Evolutionary conservation across 2,329 filamentous ascomycete genomes (phyloP).

Genomic region (Hortaea sp.): DNA sequence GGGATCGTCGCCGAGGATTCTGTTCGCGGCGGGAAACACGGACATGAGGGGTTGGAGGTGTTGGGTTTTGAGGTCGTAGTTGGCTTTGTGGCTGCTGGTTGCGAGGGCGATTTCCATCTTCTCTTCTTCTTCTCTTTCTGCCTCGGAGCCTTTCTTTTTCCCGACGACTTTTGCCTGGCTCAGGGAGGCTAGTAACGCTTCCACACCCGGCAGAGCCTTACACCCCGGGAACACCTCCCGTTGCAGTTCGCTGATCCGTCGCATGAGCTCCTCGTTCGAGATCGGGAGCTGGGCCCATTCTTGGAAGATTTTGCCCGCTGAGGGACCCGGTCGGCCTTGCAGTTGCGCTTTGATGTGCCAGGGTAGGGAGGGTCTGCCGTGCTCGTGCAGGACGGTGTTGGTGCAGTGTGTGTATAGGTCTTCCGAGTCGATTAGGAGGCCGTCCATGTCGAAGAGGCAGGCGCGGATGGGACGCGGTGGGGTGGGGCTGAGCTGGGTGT

Average conservation of each 20-base stretch:
- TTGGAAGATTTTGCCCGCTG: slow-evolving; percentile 54
- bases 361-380: slow-evolving; percentile 64
- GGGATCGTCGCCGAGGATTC: slow-evolving; percentile 75
- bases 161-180: neutral
- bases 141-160: no score
- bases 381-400: slow-evolving; percentile 69
- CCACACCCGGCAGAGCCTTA: slow-evolving; percentile 70
- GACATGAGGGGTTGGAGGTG: slow-evolving; percentile 43
- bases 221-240: slow-evolving; percentile 59
- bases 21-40: slow-evolving; percentile 56
- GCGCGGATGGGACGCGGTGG: slow-evolving; percentile 65
- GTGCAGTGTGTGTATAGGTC: slow-evolving; percentile 78
- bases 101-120: slow-evolving; percentile 66
- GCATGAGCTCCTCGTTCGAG: slow-evolving; percentile 54
- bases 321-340: slow-evolving; percentile 53
- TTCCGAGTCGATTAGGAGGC: slow-evolving; percentile 86
- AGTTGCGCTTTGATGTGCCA: slow-evolving; percentile 92
- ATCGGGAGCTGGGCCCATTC: slow-evolving; percentile 84
- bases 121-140: no score
- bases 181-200: slow-evolving; percentile 54
- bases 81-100: slow-evolving; percentile 62
- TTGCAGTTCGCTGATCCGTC: slow-evolving; percentile 55
- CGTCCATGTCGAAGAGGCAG: slow-evolving; percentile 98
- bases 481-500: neutral
- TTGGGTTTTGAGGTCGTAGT: slow-evolving; percentile 67